Percentiles rank a stretch among this genome's conserved stretches.
phyloP scores from a whole-genome alignment of 169 alveolate species.

The Eimeria maxima region DNA sequence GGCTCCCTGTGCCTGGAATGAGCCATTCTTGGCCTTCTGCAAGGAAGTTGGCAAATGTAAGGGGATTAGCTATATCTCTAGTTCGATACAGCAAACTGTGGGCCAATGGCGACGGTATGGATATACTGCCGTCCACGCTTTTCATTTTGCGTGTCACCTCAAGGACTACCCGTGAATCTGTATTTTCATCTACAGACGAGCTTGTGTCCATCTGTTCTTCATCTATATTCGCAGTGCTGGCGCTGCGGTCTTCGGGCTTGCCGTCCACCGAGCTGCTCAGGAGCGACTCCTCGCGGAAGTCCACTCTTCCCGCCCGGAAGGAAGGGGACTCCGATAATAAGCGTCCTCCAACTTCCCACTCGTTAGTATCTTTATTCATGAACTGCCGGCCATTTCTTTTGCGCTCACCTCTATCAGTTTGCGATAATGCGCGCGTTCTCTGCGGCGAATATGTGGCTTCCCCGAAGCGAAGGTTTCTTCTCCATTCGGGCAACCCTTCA shows the following conservation, averaged over 20 bases:
- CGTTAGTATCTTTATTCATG: not conserved
- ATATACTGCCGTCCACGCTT: not conserved
- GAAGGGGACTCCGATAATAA: conserved; percentile 10
- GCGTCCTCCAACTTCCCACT: not conserved
- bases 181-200: not conserved
- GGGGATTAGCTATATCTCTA: conserved; percentile 68
- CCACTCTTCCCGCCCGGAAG: not conserved
- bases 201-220: not conserved
- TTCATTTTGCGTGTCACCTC: not conserved
- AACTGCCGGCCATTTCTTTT: not conserved
- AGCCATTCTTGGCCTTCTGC: conserved; percentile 79
- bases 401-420: not conserved
- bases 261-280: not conserved
- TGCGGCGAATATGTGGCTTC: not conserved
- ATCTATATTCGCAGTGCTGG: not conserved
- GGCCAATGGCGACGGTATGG: conserved; percentile 76
- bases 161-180: conserved; percentile 19
- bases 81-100: conserved; percentile 69
- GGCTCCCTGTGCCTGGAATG: conserved; percentile 76
- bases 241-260: not conserved
- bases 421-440: conserved; percentile 44
- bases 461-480: conserved; percentile 40
- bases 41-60: conserved; percentile 69
- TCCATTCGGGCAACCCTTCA: conserved; percentile 51
- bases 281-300: not conserved